Evolutionary conservation across 1,139 yeast species (phyloP), one percentile per base, ranked within the genome.

Genomic region (Nematodospora anomalae): DNA sequence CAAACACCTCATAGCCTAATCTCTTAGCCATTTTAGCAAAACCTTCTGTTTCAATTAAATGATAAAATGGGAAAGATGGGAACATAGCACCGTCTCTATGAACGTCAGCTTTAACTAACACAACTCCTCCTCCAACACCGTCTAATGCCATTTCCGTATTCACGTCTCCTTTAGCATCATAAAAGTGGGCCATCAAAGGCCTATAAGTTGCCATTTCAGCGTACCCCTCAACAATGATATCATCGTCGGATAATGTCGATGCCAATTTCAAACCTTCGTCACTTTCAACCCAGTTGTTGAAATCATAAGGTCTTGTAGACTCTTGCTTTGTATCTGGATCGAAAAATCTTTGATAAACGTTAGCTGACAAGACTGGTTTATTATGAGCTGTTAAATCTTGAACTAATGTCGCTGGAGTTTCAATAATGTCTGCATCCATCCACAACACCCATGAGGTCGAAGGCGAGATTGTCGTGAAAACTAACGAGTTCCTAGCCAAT

Each of bases 21-120:
- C 98, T 74, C 62, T 87, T 87, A 29, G 96, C 96, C 98, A 92
- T 92, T 62, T 87, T 88, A 18, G 98, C 97, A 64, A 92, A 92
- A 15, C 98, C 98, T 65, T 92, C 98, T 6, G 97, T 89, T 66
- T 92, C 98, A 49, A 92, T 89, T 63, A 92, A 74, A 58, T 92
- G 96, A 61, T 92, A 90, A 70, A 92, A 92, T 43, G 98, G 94
- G 78, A 92, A 92, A 27, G 95, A 86, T 13, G 98, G 98, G 77
- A 92, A 92, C 97, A 90, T 90, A 40, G 97, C 97, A 36, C 98
- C 98, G 59, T 92, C 98, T 58, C 98, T 77, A 64, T 92, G 98
- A 40, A 92, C 98, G 50, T 89, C 97, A 7, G 97, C 96, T 59
- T 90, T 88, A 24, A 92, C 98, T 63, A 92, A 61, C 25, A 95